Base-by-base conservation (phyloP, 1,284 basidiomycete genomes). In the Trichosporon sp. region DNA sequence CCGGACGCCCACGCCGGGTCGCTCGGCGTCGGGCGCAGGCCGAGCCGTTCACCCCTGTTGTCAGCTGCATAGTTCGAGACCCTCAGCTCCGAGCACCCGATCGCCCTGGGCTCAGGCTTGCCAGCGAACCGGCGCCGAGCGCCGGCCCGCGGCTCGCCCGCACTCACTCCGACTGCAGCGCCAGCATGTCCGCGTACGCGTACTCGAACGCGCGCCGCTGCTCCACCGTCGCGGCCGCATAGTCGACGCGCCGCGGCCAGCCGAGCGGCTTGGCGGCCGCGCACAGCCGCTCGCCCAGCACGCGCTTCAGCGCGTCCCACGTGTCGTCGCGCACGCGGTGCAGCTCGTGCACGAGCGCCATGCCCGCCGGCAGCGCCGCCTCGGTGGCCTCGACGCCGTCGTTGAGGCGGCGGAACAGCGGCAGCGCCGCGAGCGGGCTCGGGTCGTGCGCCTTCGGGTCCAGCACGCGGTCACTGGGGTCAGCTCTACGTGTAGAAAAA, bases 181-280 rank as follows among this genome's bases (percentile, higher is more conserved):
- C 86, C n/a, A 94, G 84, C 23, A 95, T 79, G 78, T 93, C 89
- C 23, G 85, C 79, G 78, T 93, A 95, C 0, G 90, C 87, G 9
- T 81, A 81, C 79, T 94, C 91, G 76, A 97, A 96, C 0, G 82
- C 81, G 58, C 84, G 84, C 65, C 90, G 85, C 64, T 89, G 84
- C 25, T 87, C 85, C 12, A 84, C 76, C 2, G 85, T 76, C 1
- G 86, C 85, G 0, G 85, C 74, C 8, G 83, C 76, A 75, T 91
- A 92, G 74, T 92, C 87, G 1, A 93, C 87, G 75, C 87, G 87
- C 13, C 75, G 67, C 2, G 95, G 95, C 94, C 94, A 97, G 29
- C 88, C 87, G 35, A 97, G 81, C 42, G 85, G 86, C 79, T 93
- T 92, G 1, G 91, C 86, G 2, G 88, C 87, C 51, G 83, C 79